phyloP scores from a whole-genome alignment of 108 stramenopile genomes.

The Parmales sp. region DNA sequence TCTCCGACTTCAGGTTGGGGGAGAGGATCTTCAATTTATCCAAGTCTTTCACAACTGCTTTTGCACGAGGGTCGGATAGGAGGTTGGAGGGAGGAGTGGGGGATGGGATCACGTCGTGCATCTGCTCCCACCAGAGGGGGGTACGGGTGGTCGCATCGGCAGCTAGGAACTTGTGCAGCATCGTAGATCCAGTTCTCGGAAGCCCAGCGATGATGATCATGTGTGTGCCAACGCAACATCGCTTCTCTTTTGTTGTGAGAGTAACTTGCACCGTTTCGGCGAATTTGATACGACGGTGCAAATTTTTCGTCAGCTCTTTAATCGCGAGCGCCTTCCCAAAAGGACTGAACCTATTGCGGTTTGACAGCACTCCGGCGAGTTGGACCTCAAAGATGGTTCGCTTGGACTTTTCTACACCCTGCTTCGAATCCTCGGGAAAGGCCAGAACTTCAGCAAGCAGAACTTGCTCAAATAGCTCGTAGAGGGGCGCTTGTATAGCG shows the following conservation, averaged over 20 bases:
- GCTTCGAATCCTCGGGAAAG: not conserved
- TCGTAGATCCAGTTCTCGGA: constrained; percentile 2
- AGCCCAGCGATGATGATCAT: constrained; percentile 4
- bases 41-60: not conserved
- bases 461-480: not conserved
- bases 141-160: not conserved
- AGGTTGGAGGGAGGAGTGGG: constrained; percentile 3
- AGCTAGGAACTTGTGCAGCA: not conserved
- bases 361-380: not conserved
- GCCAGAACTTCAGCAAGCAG: not conserved
- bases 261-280: not conserved
- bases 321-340: not conserved
- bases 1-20: not conserved
- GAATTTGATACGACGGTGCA: not conserved
- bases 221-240: not conserved
- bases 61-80: constrained; percentile 4
- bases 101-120: not conserved
- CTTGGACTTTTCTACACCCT: not conserved
- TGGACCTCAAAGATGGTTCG: not conserved
- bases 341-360: not conserved
- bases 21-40: not conserved
- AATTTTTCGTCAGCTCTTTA: not conserved
- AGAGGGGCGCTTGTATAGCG: not conserved
- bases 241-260: not conserved
- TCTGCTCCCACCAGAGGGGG: constrained; percentile 9